Conservation (phyloP, 192 early-diverging fungal species). For the Mortierella alpina region DNA sequence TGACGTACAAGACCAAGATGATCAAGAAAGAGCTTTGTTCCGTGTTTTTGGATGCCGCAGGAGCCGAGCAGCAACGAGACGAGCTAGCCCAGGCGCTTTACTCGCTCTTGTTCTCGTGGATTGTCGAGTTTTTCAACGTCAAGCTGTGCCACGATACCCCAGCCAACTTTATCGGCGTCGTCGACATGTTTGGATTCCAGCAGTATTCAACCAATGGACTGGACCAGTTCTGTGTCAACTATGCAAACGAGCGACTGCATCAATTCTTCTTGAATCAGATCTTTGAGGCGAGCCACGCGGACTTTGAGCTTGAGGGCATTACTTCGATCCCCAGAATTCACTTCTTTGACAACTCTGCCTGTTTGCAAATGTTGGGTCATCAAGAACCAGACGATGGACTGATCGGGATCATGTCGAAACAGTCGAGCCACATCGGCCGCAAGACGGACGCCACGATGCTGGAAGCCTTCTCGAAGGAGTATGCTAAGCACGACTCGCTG, state of each 20-base stretch:
- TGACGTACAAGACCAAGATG: conserved; percentile 86
- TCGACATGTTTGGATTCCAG: conserved; percentile 89
- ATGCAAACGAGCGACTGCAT: conserved; percentile 89
- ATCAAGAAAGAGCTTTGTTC: conserved; percentile 87
- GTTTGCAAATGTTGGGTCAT: conserved; percentile 77
- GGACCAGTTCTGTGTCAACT: conserved; percentile 81
- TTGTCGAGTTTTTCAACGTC: conserved; percentile 86
- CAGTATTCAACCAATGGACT: conserved; percentile 64
- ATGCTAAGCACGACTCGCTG: conserved; percentile 61
- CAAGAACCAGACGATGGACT: conserved; percentile 70
- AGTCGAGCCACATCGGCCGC: conserved; percentile 62
- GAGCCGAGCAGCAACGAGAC: conserved; percentile 78
- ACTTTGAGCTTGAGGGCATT: conserved; percentile 73
- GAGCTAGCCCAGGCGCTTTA: conserved; percentile 80
- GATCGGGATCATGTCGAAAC: conserved; percentile 79
- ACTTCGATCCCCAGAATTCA: conserved; percentile 61
- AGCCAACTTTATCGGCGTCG: conserved; percentile 82
- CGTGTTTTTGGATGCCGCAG: conserved; percentile 78
- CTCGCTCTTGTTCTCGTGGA: conserved; percentile 87
- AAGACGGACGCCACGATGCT: conserved; percentile 64
- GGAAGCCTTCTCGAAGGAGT: conserved; percentile 65
- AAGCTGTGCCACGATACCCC: conserved; percentile 78
- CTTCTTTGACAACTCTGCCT: conserved; percentile 71
- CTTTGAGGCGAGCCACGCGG: conserved; percentile 74
- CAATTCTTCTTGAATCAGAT: conserved; percentile 77